phyloP scores from a whole-genome alignment of 768 basidiomycete genomes.

The Phylloporus sp. region DNA sequence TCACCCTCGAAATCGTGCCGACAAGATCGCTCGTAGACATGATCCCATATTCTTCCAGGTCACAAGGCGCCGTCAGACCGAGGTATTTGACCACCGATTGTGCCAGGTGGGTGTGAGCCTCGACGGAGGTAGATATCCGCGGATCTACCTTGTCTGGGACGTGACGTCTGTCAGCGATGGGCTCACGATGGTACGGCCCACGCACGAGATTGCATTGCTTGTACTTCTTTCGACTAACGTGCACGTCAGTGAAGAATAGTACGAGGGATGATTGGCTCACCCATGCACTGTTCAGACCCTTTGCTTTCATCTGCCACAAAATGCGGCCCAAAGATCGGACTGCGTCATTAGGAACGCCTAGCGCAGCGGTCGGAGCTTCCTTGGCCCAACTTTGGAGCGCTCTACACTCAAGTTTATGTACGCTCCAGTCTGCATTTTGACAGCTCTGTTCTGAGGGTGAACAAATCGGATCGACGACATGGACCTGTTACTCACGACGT shows the following conservation, averaged over 20 bases:
- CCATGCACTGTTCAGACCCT: slow-evolving; percentile 51
- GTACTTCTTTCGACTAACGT: slow-evolving; percentile 55
- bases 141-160: slow-evolving; percentile 53
- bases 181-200: slow-evolving; percentile 3
- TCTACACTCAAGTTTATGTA: slow-evolving; percentile 75
- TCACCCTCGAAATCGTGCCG: slow-evolving; percentile 65
- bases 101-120: slow-evolving; percentile 64
- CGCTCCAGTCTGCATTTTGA: slow-evolving; percentile 66
- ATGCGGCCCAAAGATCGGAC: slow-evolving; percentile 75
- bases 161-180: neutral
- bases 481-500: slow-evolving; percentile 42
- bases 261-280: slow-evolving; percentile 40
- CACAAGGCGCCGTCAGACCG: slow-evolving; percentile 51
- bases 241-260: neutral
- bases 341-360: slow-evolving; percentile 66
- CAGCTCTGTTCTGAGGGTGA: slow-evolving; percentile 44
- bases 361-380: slow-evolving; percentile 42
- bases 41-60: slow-evolving; percentile 55
- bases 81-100: slow-evolving; percentile 73
- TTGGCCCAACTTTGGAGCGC: slow-evolving; percentile 58
- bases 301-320: slow-evolving; percentile 57
- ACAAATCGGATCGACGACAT: neutral
- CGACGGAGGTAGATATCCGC: slow-evolving; percentile 39
- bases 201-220: slow-evolving; percentile 73
- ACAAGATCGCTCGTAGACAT: slow-evolving; percentile 58